Base-by-base conservation (phyloP, 768 basidiomycete genomes). In the Amanita exitialis region DNA sequence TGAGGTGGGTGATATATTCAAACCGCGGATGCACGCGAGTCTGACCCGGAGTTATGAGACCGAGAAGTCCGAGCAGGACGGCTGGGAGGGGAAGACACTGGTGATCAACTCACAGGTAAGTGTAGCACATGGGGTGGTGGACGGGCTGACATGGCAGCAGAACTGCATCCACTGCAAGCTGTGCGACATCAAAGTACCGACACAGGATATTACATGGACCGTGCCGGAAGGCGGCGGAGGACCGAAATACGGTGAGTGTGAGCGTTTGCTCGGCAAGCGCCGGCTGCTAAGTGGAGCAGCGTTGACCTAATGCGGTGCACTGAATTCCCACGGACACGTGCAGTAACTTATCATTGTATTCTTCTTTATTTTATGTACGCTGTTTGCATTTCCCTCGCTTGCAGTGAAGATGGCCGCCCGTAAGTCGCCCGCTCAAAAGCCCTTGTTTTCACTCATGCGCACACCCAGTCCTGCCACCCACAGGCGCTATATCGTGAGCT, bases 171-270 rank as follows among this genome's bases (percentile, higher is more conserved):
- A 95, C 63, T 96, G 92, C 72, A 96, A 94, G 66, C 72, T 96
- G 38, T 99, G 95, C 64, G 91, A 93, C 54, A 83, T 99, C 70
- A 97, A 99, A 69, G 88, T 88, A 3, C 94, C 94, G 3, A 91
- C 91, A 2, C 90, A 96, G 63, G 95, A 97, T 64, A 96, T 99
- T 58, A 90, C 85, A 13, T 98, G 95, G 95, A 86, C 83, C 4
- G 92, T 96, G 0, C 96, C 96, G 0, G 93, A 98, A 68, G 95
- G 94, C 9, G 88, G 91, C 10, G 95, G 95, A 28, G 95, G 95
- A 47, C 95, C 94, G 34, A 95, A 95, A 65, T 98, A 96, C 62
- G 87, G 93, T 95, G 53, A 57, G 75, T 67, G 6, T 25, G 20
- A 13, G 16, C 9, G 7, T 45, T 7, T 3, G 15, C 15, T n/a